Evolutionary conservation across 805 yeast species (phyloP).

Genomic region (Lipomyces starkeyi): DNA sequence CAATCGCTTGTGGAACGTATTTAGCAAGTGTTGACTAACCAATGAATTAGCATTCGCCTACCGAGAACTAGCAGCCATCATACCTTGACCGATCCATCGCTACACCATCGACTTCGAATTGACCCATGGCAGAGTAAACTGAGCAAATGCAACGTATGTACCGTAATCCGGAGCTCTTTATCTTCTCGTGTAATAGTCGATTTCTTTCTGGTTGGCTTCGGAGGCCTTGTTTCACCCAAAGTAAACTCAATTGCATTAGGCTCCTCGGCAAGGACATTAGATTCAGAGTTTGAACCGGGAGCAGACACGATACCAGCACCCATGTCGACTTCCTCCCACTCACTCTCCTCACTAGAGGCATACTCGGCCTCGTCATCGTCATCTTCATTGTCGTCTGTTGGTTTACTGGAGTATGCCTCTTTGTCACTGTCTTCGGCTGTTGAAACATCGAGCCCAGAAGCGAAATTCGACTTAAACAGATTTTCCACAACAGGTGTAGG

Average conservation of each 20-base stretch:
- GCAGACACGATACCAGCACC: constrained; percentile 10
- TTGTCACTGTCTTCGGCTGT: neutral
- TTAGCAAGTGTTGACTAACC: constrained; percentile 47
- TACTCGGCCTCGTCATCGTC: constrained; percentile 5
- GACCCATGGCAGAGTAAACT: constrained; percentile 70
- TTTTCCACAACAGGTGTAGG: neutral
- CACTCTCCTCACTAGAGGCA: constrained; percentile 24
- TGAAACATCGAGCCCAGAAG: neutral
- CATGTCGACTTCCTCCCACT: constrained; percentile 34
- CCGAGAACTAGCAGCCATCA: neutral
- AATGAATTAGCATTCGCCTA: constrained; percentile 43
- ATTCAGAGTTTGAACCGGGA: neutral
- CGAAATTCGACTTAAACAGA: neutral
- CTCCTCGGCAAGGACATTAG: constrained; percentile 4
- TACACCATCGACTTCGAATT: constrained; percentile 76
- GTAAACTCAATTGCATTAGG: constrained; percentile 31
- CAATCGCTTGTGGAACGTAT: constrained; percentile 56
- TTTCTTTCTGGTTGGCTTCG: constrained; percentile 12
- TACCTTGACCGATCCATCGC: constrained; percentile 46
- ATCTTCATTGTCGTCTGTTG: constrained; percentile 4
- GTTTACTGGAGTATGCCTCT: neutral
- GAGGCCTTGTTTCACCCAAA: constrained; percentile 17
- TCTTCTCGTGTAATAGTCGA: constrained; percentile 27
- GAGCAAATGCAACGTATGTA: constrained; percentile 66
- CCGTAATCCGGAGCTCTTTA: constrained; percentile 51